Percentiles rank a stretch among this genome's conserved stretches.
These are phyloP conservation scores for Glycine tomentella DNA, from an alignment of 306 rosid genomes.

Conservation along the genomic window DNA sequence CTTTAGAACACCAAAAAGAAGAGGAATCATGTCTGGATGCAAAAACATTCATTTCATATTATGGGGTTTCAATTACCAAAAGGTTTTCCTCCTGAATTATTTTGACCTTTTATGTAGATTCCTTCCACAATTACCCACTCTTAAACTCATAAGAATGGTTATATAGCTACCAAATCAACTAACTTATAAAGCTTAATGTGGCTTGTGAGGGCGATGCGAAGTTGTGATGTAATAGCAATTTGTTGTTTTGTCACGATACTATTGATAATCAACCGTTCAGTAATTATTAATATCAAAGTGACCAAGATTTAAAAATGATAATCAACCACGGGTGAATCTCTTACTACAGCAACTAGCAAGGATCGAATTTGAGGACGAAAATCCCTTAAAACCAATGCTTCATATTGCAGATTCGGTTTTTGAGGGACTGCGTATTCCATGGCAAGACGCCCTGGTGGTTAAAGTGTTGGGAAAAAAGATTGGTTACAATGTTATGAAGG, in stretches of 20 bases:
- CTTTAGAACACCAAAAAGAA: neutral
- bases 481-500: too few relatives aligned
- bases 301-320: constrained; percentile 3
- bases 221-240: neutral
- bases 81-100: neutral
- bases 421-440: too few relatives aligned
- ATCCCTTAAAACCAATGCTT: too few relatives aligned
- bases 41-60: neutral
- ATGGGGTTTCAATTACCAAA: neutral
- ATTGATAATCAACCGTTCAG: too few relatives aligned
- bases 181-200: neutral
- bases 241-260: neutral
- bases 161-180: too few relatives aligned
- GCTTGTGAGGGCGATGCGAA: neutral
- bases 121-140: neutral
- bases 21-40: neutral
- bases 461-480: too few relatives aligned
- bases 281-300: neutral
- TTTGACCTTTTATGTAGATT: neutral
- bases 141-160: neutral
- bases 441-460: too few relatives aligned
- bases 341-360: too few relatives aligned
- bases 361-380: too few relatives aligned
- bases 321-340: too few relatives aligned
- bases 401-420: too few relatives aligned